Base-by-base conservation (phyloP, 148 eudicot species). In the Fagopyrum tataricum region DNA sequence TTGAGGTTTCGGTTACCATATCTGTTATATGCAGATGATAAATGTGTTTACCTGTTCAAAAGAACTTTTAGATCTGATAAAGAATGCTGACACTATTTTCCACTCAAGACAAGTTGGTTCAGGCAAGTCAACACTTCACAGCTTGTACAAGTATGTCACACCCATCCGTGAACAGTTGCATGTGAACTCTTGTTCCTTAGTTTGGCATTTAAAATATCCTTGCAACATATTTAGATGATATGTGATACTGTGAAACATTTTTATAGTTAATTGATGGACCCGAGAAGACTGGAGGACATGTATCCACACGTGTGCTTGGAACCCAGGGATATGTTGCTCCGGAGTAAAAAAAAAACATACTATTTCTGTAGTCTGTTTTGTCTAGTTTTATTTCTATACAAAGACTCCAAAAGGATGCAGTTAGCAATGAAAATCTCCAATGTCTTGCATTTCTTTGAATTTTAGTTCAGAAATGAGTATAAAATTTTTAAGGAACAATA, bases 301-400 rank as follows among this genome's bases (percentile, higher is more conserved):
- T 94, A 20, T 94, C 98, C 20, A 94, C 97, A 17, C 89, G 98
- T 59, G 97, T 91, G 24, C 81, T 94, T 70, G 98, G 98, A 78
- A 94, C 98, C 75, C 98, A 89, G 74, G 98, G 98, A 76, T 94
- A 94, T 72, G 98, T 94, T 62, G 96, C 98, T 56, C 98, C 98
- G 3, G 98, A 94, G 98, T 94, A 87, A 80, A 92, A 67, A 7
- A 18, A 44, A 68, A 47, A 18, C 26, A 44, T 44, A 4, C 5
- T 42, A 40, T 40, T 67, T 13, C 4, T 2, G 10, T 62, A 5
- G 46, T 55, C 44, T 9, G 2, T 41, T n/a, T n/a, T n/a, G n/a
- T n/a, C n/a, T n/a, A n/a, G n/a, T n/a, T n/a, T n/a, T n/a, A n/a
- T n/a, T n/a, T n/a, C n/a, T n/a, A 31, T 0, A 5, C 62, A 10